Evolutionary conservation across 2,329 filamentous ascomycete genomes (phyloP), one percentile per base, ranked within the genome.

Genomic region (Microcyclospora pomicola): DNA sequence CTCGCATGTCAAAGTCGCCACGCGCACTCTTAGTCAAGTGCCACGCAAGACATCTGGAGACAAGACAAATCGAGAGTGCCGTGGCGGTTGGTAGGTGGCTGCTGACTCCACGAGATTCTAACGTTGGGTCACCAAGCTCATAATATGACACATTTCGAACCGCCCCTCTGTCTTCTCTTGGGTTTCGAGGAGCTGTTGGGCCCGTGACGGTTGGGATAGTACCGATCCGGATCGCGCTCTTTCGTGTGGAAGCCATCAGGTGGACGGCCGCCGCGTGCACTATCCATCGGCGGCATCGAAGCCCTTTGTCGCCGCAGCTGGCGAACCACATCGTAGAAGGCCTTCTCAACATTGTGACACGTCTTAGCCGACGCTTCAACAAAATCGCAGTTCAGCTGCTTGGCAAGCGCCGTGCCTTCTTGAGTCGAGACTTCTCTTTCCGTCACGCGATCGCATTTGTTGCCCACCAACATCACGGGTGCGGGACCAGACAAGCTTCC

Each of bases 321-420:
- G 49, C 91, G 72, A 38, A 96, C 91, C 6, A 98, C 91, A 56
- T 98, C 91, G 63, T 94, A 96, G 58, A 98, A 96, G 27, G 86
- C 88, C 69, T 93, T 96, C 62, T 94, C 91, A 38, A 95, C 88
- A 55, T 96, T 95, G 68, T 95, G 86, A 65, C 87, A 94, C 60
- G 94, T 95, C 68, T 95, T 95, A 28, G 88, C 88, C 6, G 87
- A 95, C 2, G 88, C 87, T 62, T 96, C 88, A 51, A 95, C 86
- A 53, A 96, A 96, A 51, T 95, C 87, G 64, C 91, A 96, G 45
- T 85, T 85, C 30, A 98, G 69, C 54, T 95, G 85, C 53, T 87
- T 82, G 39, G 91, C 88, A 30, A 96, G 67, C 37, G 87, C 86
- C 49, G 85, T 82, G 12, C 91, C 91, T 65, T 98, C 91, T 61